A percentile compares a stretch with the other conserved stretches of the same genome.
Evolutionary conservation across 1,284 basidiomycete genomes (phyloP).

Genomic region (Pseudozyma sp.): DNA sequence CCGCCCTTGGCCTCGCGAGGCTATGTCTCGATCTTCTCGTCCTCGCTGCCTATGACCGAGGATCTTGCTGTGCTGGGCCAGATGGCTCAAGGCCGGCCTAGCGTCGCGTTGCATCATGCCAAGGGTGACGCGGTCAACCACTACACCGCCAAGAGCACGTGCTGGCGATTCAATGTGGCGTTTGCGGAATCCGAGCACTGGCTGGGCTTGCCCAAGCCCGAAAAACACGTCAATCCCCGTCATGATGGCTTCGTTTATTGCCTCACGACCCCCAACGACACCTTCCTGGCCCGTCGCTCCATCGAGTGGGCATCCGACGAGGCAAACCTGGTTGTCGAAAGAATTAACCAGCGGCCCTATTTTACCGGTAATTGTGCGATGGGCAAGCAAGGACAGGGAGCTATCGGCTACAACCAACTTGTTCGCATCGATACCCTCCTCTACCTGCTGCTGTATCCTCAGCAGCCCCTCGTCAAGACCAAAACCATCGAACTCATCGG

Average conservation of each 20-base stretch:
- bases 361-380: conserved; percentile 84
- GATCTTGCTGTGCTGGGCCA: conserved; percentile 13
- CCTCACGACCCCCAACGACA: conserved; percentile 17
- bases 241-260: conserved; percentile 31
- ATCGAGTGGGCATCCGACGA: conserved; percentile 4
- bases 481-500: conserved; percentile 90
- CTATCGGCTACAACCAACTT: conserved; percentile 97
- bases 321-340: not conserved
- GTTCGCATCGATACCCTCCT: conserved; percentile 98
- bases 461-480: conserved; percentile 99
- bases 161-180: not conserved
- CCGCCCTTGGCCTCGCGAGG: not conserved
- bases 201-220: conserved; percentile 6
- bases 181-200: conserved; percentile 3
- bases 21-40: not conserved
- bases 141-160: not conserved
- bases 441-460: conserved; percentile 98
- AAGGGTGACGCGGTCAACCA: not conserved
- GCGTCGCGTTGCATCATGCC: not conserved
- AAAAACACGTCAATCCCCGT: conserved; percentile 4
- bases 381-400: conserved; percentile 99
- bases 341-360: not conserved
- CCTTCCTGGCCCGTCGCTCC: conserved; percentile 22
- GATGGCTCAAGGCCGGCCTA: conserved; percentile 11
- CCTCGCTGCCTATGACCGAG: conserved; percentile 9